Evolutionary conservation across 2,329 filamentous ascomycete genomes (phyloP).

Genomic region (Microdochium nivale): DNA sequence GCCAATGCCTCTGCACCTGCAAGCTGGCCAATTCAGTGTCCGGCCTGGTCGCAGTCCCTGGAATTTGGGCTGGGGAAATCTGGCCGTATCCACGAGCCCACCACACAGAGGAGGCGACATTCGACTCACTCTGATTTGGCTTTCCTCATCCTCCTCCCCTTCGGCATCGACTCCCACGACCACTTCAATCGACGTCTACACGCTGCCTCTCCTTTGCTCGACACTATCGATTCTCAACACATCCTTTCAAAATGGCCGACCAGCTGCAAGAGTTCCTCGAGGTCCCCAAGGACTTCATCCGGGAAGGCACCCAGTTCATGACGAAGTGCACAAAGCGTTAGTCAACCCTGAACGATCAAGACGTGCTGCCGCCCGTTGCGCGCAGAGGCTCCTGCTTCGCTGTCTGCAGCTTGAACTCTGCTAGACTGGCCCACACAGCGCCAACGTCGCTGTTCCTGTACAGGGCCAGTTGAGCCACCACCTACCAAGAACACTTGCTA

Average conservation of each 20-base stretch:
- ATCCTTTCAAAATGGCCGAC: slow-evolving; percentile 47
- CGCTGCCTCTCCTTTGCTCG: slow-evolving; percentile 1
- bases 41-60: neutral
- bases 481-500: slow-evolving; percentile 2
- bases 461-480: too few relatives aligned
- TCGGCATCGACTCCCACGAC: slow-evolving; percentile 2
- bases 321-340: slow-evolving; percentile 54
- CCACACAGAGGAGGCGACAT: neutral
- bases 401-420: neutral
- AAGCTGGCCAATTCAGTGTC: neutral
- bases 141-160: neutral
- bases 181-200: slow-evolving; percentile 1
- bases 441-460: neutral
- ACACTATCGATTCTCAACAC: slow-evolving; percentile 1
- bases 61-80: slow-evolving; percentile 8
- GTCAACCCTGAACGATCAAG: slow-evolving; percentile 12
- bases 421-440: neutral
- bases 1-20: neutral
- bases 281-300: slow-evolving; percentile 56
- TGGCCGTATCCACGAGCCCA: slow-evolving; percentile 6
- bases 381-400: neutral
- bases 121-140: neutral
- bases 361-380: neutral
- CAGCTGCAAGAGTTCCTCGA: slow-evolving; percentile 64
- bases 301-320: slow-evolving; percentile 53